These are phyloP conservation scores for Globisporangium camurandrum DNA, from an alignment of 352 stramenopile genomes.

Conservation along the genomic window DNA sequence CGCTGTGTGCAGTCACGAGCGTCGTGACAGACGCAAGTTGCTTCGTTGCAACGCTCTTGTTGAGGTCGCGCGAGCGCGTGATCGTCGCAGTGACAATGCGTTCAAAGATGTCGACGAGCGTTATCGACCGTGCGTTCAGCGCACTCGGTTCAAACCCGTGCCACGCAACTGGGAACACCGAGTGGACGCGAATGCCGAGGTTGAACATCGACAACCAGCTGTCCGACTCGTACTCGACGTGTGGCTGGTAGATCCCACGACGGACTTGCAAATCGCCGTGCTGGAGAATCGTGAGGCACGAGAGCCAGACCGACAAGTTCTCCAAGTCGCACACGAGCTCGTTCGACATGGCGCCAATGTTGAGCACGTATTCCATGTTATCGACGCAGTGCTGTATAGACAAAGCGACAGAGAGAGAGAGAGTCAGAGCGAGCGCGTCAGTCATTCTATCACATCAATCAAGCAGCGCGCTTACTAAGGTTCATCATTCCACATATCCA, in stretches of 20 bases:
- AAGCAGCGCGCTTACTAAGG: not conserved
- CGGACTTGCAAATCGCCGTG: constrained; percentile 69
- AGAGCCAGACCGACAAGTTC: constrained; percentile 69
- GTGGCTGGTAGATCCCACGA: constrained; percentile 58
- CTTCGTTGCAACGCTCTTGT: constrained; percentile 49
- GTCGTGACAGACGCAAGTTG: constrained; percentile 25
- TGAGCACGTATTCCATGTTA: constrained; percentile 84
- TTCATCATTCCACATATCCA: constrained; percentile 1
- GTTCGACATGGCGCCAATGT: constrained; percentile 63
- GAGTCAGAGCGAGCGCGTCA: too few species aligned
- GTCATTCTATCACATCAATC: too few species aligned
- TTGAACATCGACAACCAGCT: constrained; percentile 88
- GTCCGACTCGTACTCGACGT: constrained; percentile 86
- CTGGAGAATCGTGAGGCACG: constrained; percentile 52
- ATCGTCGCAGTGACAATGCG: constrained; percentile 37
- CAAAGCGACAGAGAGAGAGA: too few species aligned
- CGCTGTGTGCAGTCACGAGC: constrained; percentile 15
- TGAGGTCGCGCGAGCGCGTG: constrained; percentile 34
- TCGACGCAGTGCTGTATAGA: constrained; percentile 71
- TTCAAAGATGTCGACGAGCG: constrained; percentile 39
- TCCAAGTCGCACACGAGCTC: constrained; percentile 67
- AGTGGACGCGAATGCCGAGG: constrained; percentile 80
- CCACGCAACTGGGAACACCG: constrained; percentile 74
- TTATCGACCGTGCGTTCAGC: constrained; percentile 19
- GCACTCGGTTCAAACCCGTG: constrained; percentile 46